Base-by-base conservation (phyloP, 805 yeast genomes). In the Yarrowia sp. region DNA sequence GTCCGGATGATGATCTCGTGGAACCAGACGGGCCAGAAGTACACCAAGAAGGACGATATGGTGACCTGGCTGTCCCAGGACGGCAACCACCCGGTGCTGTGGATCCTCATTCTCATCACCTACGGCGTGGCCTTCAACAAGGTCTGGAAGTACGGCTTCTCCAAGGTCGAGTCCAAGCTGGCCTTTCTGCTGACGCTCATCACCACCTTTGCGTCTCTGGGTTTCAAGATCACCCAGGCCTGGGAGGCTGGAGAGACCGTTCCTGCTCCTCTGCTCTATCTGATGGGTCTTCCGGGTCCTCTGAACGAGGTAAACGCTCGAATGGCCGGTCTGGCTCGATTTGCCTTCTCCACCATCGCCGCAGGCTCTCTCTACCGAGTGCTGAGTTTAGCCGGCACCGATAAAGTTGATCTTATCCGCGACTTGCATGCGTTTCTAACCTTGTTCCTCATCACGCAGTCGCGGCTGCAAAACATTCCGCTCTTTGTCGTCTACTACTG, bases 21-120 rank as follows among this genome's bases (percentile, higher is more conserved):
- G 96, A 88, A 87, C 69, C 87, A 86, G 66, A 84, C 93, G 58
- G 98, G 98, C 0, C 97, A 92, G 69, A 94, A 94, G 66, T 85
- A 80, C 70, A 75, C 78, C 42, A 78, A 81, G 14, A 79, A 79
- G 18, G 72, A 77, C 49, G 84, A 84, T 39, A 66, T 87, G 4
- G 76, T 83, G 0, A 70, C 78, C 0, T 75, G 74, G 39, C 69
- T 91, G 27, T 31, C 60, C 10, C 27, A 63, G 29, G 41, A 60
- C 6, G 44, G 36, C n/a, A 32, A 44, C 25, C 59, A 74, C 1
- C 53, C 63, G 0, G 19, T 78, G 10, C 73, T 81, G 35, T 85
- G 91, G 91, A 35, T 64, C 2, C 67, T 85, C 9, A 77, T 79
- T 18, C 53, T 76, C 0, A 6, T 77, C 2, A 78, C 88, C 2